Evolutionary conservation across 176 grass and related monocot genomes (phyloP).

Genomic region (Oryza coarctata): DNA sequence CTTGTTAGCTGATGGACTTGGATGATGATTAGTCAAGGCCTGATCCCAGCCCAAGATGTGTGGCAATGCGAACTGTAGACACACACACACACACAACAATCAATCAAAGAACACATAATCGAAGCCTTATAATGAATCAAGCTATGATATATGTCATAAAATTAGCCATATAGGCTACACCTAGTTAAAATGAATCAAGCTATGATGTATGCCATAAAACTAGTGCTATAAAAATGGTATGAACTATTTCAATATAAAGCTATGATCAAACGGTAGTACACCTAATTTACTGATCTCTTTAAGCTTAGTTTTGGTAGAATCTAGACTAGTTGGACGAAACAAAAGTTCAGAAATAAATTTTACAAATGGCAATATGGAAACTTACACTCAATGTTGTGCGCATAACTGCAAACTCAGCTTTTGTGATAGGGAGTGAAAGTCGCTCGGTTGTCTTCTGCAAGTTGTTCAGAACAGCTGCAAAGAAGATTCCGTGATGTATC

Average conservation of each 20-base stretch:
- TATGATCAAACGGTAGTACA: neutral
- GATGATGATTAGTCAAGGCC: constrained; percentile 32
- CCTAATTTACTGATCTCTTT: neutral
- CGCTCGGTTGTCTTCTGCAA: constrained; percentile 68
- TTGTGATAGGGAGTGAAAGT: constrained; percentile 69
- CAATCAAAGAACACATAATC: constrained; percentile 3
- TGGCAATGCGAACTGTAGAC: constrained; percentile 65
- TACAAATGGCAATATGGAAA: constrained; percentile 28
- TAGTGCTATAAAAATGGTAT: neutral
- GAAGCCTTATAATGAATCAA: neutral
- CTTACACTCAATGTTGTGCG: constrained; percentile 87
- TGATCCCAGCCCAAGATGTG: constrained; percentile 83
- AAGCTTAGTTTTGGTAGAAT: neutral
- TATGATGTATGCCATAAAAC: too few relatives aligned
- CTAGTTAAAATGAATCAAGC: too few relatives aligned
- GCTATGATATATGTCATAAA: too few relatives aligned
- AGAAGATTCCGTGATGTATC: constrained; percentile 25
- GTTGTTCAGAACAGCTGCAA: constrained; percentile 69
- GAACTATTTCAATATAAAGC: neutral
- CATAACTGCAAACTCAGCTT: constrained; percentile 87
- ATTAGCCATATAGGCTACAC: too few relatives aligned
- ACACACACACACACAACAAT: neutral
- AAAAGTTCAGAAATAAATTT: neutral
- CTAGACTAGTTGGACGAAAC: neutral
- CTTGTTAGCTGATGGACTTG: constrained; percentile 32